phyloP scores from a whole-genome alignment of 164 flowering plant species.

The Annona squamosa region DNA sequence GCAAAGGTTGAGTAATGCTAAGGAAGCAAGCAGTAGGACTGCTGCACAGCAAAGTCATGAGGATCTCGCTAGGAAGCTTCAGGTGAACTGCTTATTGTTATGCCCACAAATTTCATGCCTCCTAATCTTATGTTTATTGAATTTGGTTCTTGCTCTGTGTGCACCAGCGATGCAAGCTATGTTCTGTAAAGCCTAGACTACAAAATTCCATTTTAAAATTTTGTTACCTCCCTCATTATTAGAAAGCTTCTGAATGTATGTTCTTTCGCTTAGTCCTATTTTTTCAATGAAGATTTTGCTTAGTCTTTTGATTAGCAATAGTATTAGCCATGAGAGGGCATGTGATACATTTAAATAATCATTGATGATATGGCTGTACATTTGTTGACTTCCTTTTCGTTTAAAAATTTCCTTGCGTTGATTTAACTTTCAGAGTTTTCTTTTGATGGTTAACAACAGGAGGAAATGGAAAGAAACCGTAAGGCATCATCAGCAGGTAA shows the following conservation, averaged over 20 bases:
- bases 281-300: too few relatives aligned
- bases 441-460: slow-evolving; percentile 36
- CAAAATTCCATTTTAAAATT: too few relatives aligned
- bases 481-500: slow-evolving; percentile 75
- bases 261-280: too few relatives aligned
- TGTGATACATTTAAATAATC: too few relatives aligned
- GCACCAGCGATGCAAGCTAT: neutral
- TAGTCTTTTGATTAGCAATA: too few relatives aligned
- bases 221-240: too few relatives aligned
- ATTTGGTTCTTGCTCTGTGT: neutral
- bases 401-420: neutral
- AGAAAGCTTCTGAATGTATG: too few relatives aligned
- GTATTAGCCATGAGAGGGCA: too few relatives aligned
- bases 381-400: too few relatives aligned
- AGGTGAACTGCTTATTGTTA: slow-evolving; percentile 34
- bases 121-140: neutral
- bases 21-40: slow-evolving; percentile 55
- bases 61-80: slow-evolving; percentile 93
- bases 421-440: neutral
- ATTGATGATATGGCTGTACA: too few relatives aligned
- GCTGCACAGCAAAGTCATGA: slow-evolving; percentile 66
- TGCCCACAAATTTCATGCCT: neutral
- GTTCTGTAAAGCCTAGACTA: neutral
- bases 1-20: slow-evolving; percentile 79
- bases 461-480: slow-evolving; percentile 87